phyloP scores from a whole-genome alignment of 2,329 filamentous ascomycete genomes.

The Alternaria novae-zelandiae region DNA sequence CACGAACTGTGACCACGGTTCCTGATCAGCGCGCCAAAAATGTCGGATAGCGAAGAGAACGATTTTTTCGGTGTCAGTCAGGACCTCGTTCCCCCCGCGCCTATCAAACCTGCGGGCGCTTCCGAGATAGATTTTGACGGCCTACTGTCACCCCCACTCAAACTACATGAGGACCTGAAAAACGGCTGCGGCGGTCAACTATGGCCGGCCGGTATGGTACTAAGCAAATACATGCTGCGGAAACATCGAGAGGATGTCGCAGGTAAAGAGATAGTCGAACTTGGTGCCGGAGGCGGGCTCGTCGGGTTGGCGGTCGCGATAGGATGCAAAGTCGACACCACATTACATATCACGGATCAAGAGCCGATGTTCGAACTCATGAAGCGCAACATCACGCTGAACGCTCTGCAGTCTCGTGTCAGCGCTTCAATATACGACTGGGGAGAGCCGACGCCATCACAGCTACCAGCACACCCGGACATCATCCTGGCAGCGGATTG shows the following conservation, averaged over 20 bases:
- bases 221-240: constrained; percentile 84
- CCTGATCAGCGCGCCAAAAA: constrained; percentile 1
- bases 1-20: neutral
- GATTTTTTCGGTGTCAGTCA: constrained; percentile 55
- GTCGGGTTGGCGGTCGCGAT: constrained; percentile 71
- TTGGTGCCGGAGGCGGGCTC: constrained; percentile 90
- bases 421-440: constrained; percentile 79
- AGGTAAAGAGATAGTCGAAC: constrained; percentile 80
- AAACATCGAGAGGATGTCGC: constrained; percentile 69
- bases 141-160: constrained; percentile 71
- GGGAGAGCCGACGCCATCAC: constrained; percentile 57
- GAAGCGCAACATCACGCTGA: constrained; percentile 84
- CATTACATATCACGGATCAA: constrained; percentile 87
- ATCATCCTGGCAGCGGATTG: constrained; percentile 72
- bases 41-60: constrained; percentile 41
- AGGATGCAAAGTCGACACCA: constrained; percentile 60
- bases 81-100: constrained; percentile 62
- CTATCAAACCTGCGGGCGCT: constrained; percentile 60
- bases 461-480: constrained; percentile 66
- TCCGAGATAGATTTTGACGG: constrained; percentile 71
- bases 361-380: constrained; percentile 84
- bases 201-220: constrained; percentile 91
- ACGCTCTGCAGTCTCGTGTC: constrained; percentile 69
- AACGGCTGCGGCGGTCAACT: constrained; percentile 91
- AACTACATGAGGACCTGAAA: constrained; percentile 82